Evolutionary conservation across 2,329 filamentous ascomycete species (phyloP).

Genomic region (Aspergillus tamarii): DNA sequence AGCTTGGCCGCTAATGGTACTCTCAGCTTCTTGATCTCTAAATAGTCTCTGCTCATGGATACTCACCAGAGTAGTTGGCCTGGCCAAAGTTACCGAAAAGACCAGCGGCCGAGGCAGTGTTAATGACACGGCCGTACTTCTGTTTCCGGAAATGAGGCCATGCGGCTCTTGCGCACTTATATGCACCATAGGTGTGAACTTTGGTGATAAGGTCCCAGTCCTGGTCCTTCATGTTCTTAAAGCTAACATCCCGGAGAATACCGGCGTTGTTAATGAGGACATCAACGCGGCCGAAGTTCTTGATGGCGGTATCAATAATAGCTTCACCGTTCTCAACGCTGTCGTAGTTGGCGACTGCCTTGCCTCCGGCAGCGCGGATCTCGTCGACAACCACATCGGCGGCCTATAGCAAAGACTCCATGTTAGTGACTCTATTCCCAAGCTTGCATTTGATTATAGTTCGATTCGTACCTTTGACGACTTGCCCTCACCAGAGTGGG

Average conservation of each 20-base stretch:
- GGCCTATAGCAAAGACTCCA: constrained; percentile 58
- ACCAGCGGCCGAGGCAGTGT: constrained; percentile 93
- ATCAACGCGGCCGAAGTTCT: constrained; percentile 71
- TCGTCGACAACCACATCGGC: constrained; percentile 54
- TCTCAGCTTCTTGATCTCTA: constrained; percentile 28
- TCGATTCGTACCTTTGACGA: constrained; percentile 71
- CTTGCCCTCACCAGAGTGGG: constrained; percentile 88
- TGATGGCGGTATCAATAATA: constrained; percentile 73
- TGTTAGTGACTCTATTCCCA: constrained; percentile 62
- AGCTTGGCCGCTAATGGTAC: constrained; percentile 75
- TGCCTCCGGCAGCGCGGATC: constrained; percentile 79
- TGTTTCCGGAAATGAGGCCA: constrained; percentile 99
- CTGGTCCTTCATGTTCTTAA: constrained; percentile 97
- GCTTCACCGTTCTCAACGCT: constrained; percentile 78
- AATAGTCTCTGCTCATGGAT: neutral
- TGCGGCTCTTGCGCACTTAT: constrained; percentile 91
- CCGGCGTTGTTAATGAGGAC: constrained; percentile 97
- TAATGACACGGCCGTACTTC: constrained; percentile 96
- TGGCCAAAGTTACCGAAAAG: constrained; percentile 96
- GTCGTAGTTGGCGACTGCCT: constrained; percentile 97
- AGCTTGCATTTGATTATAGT: constrained; percentile 10
- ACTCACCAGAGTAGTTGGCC: constrained; percentile 82
- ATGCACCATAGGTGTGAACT: constrained; percentile 90
- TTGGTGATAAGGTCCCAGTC: constrained; percentile 96
- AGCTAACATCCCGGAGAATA: constrained; percentile 91